Base-by-base conservation (phyloP, 2,329 filamentous ascomycete species). In the Trichoderma sp. region DNA sequence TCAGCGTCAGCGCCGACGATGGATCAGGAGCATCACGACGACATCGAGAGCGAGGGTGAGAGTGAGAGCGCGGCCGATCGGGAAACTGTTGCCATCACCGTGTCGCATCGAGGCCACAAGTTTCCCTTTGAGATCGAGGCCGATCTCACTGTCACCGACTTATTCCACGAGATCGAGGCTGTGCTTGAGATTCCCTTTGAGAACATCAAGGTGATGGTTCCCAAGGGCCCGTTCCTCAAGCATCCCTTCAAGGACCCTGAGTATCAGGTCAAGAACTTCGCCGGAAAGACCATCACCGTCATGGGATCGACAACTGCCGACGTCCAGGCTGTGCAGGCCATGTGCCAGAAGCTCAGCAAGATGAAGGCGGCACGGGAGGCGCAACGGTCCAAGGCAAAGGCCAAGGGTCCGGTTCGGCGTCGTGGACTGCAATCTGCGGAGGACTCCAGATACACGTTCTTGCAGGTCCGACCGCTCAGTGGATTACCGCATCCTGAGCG, bases 381-480 rank as follows among this genome's bases (percentile, higher is more conserved):
- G 25, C 76, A 72, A 70, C 75, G 70, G 64, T 72, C 53, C 68
- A 78, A 71, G 71, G 71, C 71, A 56, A 76, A 72, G 69, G 70
- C 71, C 56, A 76, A 73, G 69, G 69, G n/a, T 22, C 63, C 67
- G 58, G 27, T 54, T 42, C 69, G 71, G 37, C 57, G 67, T 3
- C 67, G 61, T 22, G 67, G 64, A 7, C 50, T 57, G 4, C 63
- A 54, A 27, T 63, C 68, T 68, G 74, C 74, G 76, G 87, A 88
- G n/a, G 86, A 90, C 68, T 81, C 83, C 22, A 84, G 83, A 69
- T 97, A 97, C 80, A 97, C 92, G 0, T 99, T 99, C 80, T 85
- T 90, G 70, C 87, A 87, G 0, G 83, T 98, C 1, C 86, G 89
- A 1, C 92, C 94, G 0, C 85, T 99, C 0, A 81, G 87, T 0